A percentile compares a stretch with the other conserved stretches of the same genome.
Conservation (phyloP, 2,329 filamentous ascomycete genomes). For the Xylariaceae sp. region DNA sequence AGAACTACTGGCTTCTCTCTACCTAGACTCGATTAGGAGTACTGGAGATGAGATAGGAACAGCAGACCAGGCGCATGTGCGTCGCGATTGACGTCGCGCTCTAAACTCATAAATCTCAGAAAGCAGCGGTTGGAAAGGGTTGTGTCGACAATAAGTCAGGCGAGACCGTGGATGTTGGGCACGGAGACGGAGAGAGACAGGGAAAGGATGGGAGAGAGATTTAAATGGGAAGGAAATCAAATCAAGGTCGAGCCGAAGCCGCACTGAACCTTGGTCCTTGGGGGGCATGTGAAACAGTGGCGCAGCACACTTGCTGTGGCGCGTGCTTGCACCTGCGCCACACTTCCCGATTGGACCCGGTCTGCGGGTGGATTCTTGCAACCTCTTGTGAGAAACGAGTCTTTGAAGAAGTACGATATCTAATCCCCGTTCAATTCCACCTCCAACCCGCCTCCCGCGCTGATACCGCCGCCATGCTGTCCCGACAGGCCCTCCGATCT, state of each 20-base stretch:
- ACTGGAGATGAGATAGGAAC: constrained; percentile 2
- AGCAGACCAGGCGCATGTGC: constrained; percentile 8
- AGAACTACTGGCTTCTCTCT: constrained; percentile 8
- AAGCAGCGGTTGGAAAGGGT: not conserved
- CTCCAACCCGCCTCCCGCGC: constrained; percentile 17
- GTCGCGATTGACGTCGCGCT: constrained; percentile 13
- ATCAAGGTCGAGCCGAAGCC: not conserved
- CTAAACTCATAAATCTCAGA: constrained; percentile 6
- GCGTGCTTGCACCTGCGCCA: constrained; percentile 14
- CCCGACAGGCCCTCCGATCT: constrained; percentile 54
- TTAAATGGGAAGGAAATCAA: not conserved
- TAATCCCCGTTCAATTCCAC: constrained; percentile 22
- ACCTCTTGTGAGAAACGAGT: constrained; percentile 26
- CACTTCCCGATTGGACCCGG: constrained; percentile 24
- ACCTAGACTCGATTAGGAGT: constrained; percentile 4
- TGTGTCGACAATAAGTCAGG: constrained; percentile 9
- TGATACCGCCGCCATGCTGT: constrained; percentile 46
- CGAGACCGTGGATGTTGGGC: constrained; percentile 8
- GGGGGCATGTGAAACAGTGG: not conserved
- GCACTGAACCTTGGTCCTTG: not conserved
- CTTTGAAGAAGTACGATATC: constrained; percentile 18
- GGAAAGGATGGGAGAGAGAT: not conserved
- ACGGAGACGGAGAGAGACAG: not conserved
- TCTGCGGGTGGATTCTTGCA: constrained; percentile 27
- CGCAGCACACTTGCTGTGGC: constrained; percentile 5